These are phyloP conservation scores for Colletotrichum sp. DNA, from an alignment of 2,329 filamentous ascomycete species.

Conservation along the genomic window DNA sequence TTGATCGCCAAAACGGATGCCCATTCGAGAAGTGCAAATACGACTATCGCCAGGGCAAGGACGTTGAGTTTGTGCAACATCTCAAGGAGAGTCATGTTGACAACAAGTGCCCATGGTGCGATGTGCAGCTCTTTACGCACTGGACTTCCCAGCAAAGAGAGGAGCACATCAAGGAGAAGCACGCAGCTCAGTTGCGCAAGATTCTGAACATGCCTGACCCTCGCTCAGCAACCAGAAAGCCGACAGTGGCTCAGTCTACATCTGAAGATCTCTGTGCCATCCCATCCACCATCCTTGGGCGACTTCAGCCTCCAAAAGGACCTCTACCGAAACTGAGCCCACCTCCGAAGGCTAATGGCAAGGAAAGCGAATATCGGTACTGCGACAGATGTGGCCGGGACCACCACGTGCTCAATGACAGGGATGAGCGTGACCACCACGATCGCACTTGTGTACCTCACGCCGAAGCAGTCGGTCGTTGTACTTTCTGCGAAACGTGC, in stretches of 20 bases:
- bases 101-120: conserved; percentile 40
- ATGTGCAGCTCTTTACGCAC: conserved; percentile 31
- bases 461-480: conserved; percentile 11
- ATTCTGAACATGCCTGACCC: not conserved
- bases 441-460: conserved; percentile 24
- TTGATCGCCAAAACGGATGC: conserved; percentile 41
- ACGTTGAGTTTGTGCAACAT: conserved; percentile 37
- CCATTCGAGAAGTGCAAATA: conserved; percentile 41
- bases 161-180: conserved; percentile 34
- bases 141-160: conserved; percentile 29
- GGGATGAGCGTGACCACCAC: conserved; percentile 24
- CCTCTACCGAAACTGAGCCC: conserved; percentile 1
- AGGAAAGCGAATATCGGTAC: conserved; percentile 23
- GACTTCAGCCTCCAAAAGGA: not conserved
- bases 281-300: not conserved
- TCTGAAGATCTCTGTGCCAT: not conserved
- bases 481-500: conserved; percentile 23
- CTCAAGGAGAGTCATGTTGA: conserved; percentile 36
- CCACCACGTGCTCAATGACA: conserved; percentile 16
- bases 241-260: not conserved
- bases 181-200: conserved; percentile 26
- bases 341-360: conserved; percentile 7
- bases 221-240: not conserved
- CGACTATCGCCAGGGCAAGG: conserved; percentile 34
- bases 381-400: conserved; percentile 29